Evolutionary conservation across 75 land plant species (phyloP).

Genomic region (Gnetum montanum): DNA sequence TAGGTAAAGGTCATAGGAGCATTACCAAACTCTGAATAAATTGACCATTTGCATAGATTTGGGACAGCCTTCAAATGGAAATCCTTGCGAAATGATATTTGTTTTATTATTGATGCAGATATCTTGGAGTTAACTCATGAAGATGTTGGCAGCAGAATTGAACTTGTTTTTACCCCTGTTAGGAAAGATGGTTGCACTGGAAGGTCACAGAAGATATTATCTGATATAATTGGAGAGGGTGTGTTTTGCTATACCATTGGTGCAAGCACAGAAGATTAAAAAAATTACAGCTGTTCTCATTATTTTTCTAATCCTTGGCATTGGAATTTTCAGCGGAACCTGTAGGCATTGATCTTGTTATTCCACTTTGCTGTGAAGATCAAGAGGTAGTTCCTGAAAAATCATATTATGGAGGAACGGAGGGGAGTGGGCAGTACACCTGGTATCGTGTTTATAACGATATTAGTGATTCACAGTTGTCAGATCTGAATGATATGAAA

Average conservation of each 20-base stretch:
- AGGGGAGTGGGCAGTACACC: conserved; percentile 63
- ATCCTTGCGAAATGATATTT: too few relatives aligned
- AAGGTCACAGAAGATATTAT: conserved; percentile 34
- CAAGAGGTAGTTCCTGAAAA: conserved; percentile 59
- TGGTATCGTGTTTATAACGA: conserved; percentile 58
- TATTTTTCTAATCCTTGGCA: neutral
- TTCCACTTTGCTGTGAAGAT: conserved; percentile 73
- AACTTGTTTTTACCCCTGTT: conserved; percentile 77
- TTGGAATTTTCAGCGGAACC: conserved; percentile 56
- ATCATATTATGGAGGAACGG: conserved; percentile 73
- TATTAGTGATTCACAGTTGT: conserved; percentile 30
- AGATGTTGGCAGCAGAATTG: conserved; percentile 68
- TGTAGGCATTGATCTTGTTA: conserved; percentile 47
- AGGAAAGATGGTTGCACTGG: conserved; percentile 69
- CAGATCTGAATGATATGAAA: conserved; percentile 13
- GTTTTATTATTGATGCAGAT: conserved; percentile 18
- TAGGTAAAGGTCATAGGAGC: neutral
- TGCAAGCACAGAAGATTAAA: neutral
- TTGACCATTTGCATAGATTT: neutral
- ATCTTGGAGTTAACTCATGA: conserved; percentile 50
- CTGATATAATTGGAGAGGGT: conserved; percentile 72
- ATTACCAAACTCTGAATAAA: neutral
- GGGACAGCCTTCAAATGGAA: too few relatives aligned
- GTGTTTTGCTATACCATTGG: neutral
- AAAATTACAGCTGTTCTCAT: neutral